Percentiles rank a stretch among this genome's conserved stretches.
Conservation (phyloP, 176 grass and related monocot genomes). For the Carex littledalei region DNA sequence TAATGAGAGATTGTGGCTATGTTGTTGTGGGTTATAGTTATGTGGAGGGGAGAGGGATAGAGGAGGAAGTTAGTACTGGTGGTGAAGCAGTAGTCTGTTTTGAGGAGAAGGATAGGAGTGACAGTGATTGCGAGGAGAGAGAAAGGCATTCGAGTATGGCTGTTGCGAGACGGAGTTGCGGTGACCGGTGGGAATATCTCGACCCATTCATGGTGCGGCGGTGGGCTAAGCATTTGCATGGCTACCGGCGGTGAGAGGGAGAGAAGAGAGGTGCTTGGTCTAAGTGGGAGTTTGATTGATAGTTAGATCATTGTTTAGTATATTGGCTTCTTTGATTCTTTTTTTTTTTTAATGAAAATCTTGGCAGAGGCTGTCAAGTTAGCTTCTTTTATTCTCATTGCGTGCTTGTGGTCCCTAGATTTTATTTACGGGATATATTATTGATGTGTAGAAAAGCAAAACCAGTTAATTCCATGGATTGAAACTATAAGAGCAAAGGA, state of each 20-base stretch:
- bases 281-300: constrained; percentile 29
- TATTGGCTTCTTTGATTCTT: not conserved
- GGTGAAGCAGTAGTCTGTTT: constrained; percentile 53
- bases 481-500: not conserved
- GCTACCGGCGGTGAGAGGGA: constrained; percentile 40
- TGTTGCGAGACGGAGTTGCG: constrained; percentile 47
- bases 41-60: constrained; percentile 52
- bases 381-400: not conserved
- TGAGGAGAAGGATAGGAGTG: constrained; percentile 36
- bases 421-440: not conserved
- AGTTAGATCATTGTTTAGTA: constrained; percentile 1
- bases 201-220: constrained; percentile 80
- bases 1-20: constrained; percentile 48
- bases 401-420: not conserved
- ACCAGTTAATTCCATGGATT: not conserved
- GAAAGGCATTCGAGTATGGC: constrained; percentile 33
- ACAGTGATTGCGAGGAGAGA: constrained; percentile 13
- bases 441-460: not conserved
- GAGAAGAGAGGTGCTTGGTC: constrained; percentile 18
- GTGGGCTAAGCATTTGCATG: constrained; percentile 92
- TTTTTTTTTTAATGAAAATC: no score
- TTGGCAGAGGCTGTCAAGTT: no score
- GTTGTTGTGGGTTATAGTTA: constrained; percentile 63
- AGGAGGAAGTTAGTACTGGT: constrained; percentile 46
- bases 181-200: constrained; percentile 58